Evolutionary conservation across 2,329 filamentous ascomycete genomes (phyloP), one percentile per base, ranked within the genome.

Genomic region (Fusarium longipes): DNA sequence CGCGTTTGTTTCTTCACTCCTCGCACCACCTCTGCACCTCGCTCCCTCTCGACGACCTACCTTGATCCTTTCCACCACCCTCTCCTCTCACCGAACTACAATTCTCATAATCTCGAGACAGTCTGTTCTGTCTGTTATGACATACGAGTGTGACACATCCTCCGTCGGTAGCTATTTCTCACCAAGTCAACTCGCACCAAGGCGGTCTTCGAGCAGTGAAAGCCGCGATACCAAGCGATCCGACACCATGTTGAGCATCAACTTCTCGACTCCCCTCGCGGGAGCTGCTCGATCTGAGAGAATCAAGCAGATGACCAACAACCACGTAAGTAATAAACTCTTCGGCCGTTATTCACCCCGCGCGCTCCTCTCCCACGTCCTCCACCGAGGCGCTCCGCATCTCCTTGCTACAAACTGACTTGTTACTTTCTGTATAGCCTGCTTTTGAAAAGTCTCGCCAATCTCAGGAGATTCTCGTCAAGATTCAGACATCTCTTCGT

Each of bases 231-330:
- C 49, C 29, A 69, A 69, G 36, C 42, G 52, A 29, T 48, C 45
- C n/a, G 54, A 45, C 29, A 73, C 58, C 25, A 79, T 79, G 78
- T 63, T 80, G 39, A 77, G 77, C 14, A 76, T 80, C 52, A 77
- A 80, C 70, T 80, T 80, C 50, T 76, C 76, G n/a, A 76, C 77
- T 24, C 78, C 79, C n/a, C 75, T 80, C 1, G 73, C 75, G 6
- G 79, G 77, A 33, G 67, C 73, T 60, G 77, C 77, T 43, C 76
- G 79, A 6, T 67, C 72, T 5, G 76, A 79, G 54, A 72, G 76
- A 45, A 76, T 80, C 53, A 77, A 78, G 48, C 77, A 79, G 61
- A 77, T 81, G 74, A 73, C 76, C 33, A 78, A 77, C 49, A 78
- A 77, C 35, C 79, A 81, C 63, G 79, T 78, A 68, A 68, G 77